Conservation (phyloP, 345 rosid species). For the Physaria fendleri region DNA sequence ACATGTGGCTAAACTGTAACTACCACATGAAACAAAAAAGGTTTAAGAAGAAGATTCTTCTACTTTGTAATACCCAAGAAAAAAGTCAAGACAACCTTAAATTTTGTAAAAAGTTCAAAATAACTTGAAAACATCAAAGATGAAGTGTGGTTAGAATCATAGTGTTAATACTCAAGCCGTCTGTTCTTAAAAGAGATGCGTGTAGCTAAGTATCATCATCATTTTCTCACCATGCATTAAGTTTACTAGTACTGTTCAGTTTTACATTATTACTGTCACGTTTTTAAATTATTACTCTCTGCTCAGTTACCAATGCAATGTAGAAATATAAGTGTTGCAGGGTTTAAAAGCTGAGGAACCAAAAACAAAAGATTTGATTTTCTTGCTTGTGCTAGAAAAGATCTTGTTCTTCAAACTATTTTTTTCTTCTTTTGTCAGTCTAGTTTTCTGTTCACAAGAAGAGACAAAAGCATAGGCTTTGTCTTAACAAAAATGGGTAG, state of each 20-base stretch:
- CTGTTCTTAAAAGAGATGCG: constrained; percentile 11
- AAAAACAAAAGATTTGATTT: neutral
- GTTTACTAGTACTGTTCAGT: neutral
- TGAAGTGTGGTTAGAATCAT: constrained; percentile 16
- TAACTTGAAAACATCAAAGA: constrained; percentile 13
- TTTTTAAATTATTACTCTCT: neutral
- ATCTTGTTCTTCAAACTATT: neutral
- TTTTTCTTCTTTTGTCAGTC: constrained; percentile 13
- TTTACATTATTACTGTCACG: neutral
- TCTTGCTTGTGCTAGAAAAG: neutral
- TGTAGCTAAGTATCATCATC: constrained; percentile 17
- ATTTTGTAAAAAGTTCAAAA: neutral
- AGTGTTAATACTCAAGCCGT: constrained; percentile 20
- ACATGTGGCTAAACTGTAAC: constrained; percentile 3
- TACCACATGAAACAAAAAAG: constrained; percentile 2
- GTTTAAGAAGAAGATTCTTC: neutral
- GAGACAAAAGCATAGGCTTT: neutral
- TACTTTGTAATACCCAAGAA: neutral
- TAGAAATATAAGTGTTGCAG: neutral
- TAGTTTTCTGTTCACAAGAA: neutral
- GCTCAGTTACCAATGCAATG: constrained; percentile 10
- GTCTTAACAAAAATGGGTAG: constrained; percentile 42
- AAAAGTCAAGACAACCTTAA: neutral
- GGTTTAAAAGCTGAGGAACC: neutral
- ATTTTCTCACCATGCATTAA: constrained; percentile 17